Base-by-base conservation (phyloP, 768 basidiomycete genomes). In the Tricholomella constricta region DNA sequence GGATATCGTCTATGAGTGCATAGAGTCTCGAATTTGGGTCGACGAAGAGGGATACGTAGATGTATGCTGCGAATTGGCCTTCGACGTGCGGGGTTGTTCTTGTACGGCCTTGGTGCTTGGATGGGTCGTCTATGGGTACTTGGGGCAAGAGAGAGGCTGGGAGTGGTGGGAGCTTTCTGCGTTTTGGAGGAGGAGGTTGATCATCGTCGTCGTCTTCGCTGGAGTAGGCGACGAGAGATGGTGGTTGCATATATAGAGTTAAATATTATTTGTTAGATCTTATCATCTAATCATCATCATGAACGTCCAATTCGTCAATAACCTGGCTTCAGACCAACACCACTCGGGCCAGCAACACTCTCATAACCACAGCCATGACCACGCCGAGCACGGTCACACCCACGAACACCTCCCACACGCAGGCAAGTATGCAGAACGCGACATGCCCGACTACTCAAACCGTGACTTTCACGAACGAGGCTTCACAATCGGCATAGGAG, bases 401-500 rank as follows among this genome's bases (percentile, higher is more conserved):
- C 96, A 98, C 67, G 96, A 98, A 57, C 86, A 91, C 26, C n/a
- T 55, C 20, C 12, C 19, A 46, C 20, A 27, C 1, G 31, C 62
- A 95, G 95, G 96, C 38, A 97, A 91, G 68, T 99, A 86, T 62
- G 73, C 90, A 10, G 94, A 98, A 66, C 80, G 96, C 23, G 96
- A 98, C 69, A 70, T 97, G 68, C 97, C 96, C 8, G 89, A 97
- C 64, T 98, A 90, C 63, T 77, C 86, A 7, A 68, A 71, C 2
- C 78, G 96, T 31, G 89, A 94, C 74, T 98, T 94, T 62, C 81
- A 85, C 46, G 95, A 98, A 72, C 78, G 96, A 56, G 97, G 91
- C 1, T 99, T 98, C 72, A 98, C 96, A 0, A 77, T 99, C 54
- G 96, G 96, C n/a, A 98, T 98, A 50, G 96, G 96, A 64, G 95